Conservation (phyloP, 2,329 filamentous ascomycete genomes). For the Xylaria sp. region DNA sequence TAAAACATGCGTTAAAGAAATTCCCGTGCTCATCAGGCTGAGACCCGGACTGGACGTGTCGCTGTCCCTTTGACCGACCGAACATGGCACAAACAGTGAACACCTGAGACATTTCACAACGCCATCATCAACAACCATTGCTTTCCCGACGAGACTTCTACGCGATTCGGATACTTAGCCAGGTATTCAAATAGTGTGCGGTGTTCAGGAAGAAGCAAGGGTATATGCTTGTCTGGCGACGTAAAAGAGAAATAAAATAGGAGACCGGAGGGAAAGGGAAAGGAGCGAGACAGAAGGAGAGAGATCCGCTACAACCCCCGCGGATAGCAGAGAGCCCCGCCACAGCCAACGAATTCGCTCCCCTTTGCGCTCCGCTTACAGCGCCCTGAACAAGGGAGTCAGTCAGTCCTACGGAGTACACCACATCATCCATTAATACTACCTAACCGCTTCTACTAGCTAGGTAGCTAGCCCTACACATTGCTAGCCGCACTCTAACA, state of each 20-base stretch:
- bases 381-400: conserved; percentile 24
- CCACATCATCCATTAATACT: conserved; percentile 9
- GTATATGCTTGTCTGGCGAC: background rate
- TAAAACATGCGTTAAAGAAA: conserved; percentile 27
- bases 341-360: conserved; percentile 23
- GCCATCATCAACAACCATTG: conserved; percentile 14
- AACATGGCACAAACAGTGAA: conserved; percentile 19
- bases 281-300: conserved; percentile 11
- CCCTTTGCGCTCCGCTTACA: conserved; percentile 28
- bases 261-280: background rate
- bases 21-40: conserved; percentile 19
- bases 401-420: conserved; percentile 29
- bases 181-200: background rate
- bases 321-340: conserved; percentile 28
- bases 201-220: background rate
- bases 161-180: background rate
- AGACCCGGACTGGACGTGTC: conserved; percentile 18
- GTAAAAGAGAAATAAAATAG: background rate
- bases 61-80: conserved; percentile 18
- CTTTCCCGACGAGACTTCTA: conserved; percentile 2
- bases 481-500: conserved; percentile 27
- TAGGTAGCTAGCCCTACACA: conserved; percentile 8
- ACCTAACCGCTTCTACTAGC: background rate
- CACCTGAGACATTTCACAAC: conserved; percentile 18
- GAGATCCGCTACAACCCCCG: conserved; percentile 15